Evolutionary conservation across 192 early-diverging fungal species (phyloP), one percentile per base, ranked within the genome.

Genomic region (Coemansia sp.): DNA sequence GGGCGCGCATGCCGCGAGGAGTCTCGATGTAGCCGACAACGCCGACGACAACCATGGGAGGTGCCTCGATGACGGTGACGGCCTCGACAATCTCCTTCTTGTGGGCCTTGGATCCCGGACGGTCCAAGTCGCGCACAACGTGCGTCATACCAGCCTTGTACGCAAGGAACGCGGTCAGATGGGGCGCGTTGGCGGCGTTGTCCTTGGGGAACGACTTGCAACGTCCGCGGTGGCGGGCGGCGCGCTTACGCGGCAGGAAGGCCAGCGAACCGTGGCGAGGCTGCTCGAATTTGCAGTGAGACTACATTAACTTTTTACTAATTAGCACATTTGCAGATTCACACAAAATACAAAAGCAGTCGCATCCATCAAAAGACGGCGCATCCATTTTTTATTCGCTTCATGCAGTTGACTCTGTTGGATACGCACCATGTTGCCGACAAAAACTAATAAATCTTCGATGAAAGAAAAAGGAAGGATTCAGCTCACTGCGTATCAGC

Each of bases 141-240:
- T 99, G 95, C 75, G 95, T 98, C 97, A 99, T 99, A 83, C 97
- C 97, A 48, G 97, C 97, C 93, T 99, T 99, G 91, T 99, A 99
- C 64, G 92, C 96, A 74, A 99, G 85, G 88, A 96, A 99, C 80
- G 97, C 97, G 31, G 97, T 98, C 83, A 98, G 87, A 85, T 98
- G 95, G 66, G 97, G 95, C 53, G 93, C 88, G 85, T 94, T 93
- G 77, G 85, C 86, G 50, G 88, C 74, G 82, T 98, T 92, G 86
- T 99, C 97, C 86, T 93, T 93, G 82, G 97, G 97, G 94, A 96
- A 99, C 58, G 97, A 91, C 94, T 98, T 98, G 78, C 88, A 88
- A 81, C 94, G 93, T 66, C 97, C 97, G 71, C 94, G 88, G 86
- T 95, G 92, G 62, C 92, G 85, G 72, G 88, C 75, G 65, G 94